A percentile compares a stretch with the other conserved stretches of the same genome.
phyloP scores from a whole-genome alignment of 495 filamentous ascomycete genomes.

The Neurospora intermedia region DNA sequence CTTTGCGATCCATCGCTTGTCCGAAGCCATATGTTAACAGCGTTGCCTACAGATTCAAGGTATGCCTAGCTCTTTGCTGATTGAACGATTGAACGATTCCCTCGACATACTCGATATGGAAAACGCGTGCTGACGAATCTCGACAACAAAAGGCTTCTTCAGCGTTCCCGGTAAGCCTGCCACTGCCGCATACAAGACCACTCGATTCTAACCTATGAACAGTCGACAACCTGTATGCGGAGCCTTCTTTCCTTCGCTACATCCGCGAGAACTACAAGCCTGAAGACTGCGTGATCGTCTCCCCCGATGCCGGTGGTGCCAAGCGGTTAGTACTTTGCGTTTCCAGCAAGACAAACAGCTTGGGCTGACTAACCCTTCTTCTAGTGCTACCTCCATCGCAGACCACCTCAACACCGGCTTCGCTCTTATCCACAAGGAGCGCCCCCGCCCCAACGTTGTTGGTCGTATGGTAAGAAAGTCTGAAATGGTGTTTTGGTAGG shows the following conservation, averaged over 20 bases:
- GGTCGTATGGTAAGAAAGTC: conserved; percentile 77
- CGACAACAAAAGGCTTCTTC: conserved; percentile 78
- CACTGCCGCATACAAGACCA: neutral
- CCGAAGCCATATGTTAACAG: neutral
- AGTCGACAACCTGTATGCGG: conserved; percentile 85
- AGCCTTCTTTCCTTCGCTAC: conserved; percentile 84
- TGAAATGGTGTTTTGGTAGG: conserved; percentile 44
- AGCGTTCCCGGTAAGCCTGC: conserved; percentile 54
- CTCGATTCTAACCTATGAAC: neutral
- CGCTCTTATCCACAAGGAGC: conserved; percentile 98
- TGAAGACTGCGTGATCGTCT: conserved; percentile 85
- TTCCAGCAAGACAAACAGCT: neutral
- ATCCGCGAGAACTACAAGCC: conserved; percentile 79
- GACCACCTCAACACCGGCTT: conserved; percentile 90
- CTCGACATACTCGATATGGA: neutral
- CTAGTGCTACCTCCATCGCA: conserved; percentile 82
- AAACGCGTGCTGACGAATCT: neutral
- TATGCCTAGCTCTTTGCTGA: neutral
- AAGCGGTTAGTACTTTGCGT: conserved; percentile 58
- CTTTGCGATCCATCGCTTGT: neutral
- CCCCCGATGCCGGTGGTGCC: conserved; percentile 90
- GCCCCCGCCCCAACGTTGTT: conserved; percentile 88
- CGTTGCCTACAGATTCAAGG: conserved; percentile 10
- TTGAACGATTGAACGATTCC: neutral
- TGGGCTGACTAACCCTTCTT: conserved; percentile 1